These are phyloP conservation scores for Candida lessepsii DNA, from an alignment of 805 yeast species.

Conservation along the genomic window DNA sequence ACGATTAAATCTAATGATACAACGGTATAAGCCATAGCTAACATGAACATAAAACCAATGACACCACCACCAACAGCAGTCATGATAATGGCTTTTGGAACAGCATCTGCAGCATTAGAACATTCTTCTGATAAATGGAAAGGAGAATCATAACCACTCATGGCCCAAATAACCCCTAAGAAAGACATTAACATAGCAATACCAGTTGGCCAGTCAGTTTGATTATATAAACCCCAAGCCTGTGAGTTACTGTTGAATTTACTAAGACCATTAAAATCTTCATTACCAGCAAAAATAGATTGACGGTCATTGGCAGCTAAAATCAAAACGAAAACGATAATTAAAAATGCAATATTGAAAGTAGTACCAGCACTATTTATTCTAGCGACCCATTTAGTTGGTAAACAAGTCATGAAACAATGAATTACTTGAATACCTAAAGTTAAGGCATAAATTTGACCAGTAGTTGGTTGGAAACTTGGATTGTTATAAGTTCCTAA, in stretches of 20 bases:
- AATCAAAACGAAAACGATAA: slow-evolving; percentile 52
- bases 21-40: slow-evolving; percentile 60
- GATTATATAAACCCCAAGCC: slow-evolving; percentile 58
- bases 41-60: slow-evolving; percentile 55
- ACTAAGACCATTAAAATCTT: slow-evolving; percentile 21
- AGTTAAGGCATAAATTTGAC: slow-evolving; percentile 52
- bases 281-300: slow-evolving; percentile 18
- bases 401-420: slow-evolving; percentile 48
- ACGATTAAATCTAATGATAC: slow-evolving; percentile 49
- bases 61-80: slow-evolving; percentile 56
- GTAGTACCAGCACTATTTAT: slow-evolving; percentile 51
- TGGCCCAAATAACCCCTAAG: slow-evolving; percentile 65
- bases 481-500: slow-evolving; percentile 41
- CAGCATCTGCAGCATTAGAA: slow-evolving; percentile 59
- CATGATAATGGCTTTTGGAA: slow-evolving; percentile 65
- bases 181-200: slow-evolving; percentile 56
- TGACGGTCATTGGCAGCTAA: slow-evolving; percentile 51
- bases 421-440: slow-evolving; percentile 50
- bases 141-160: slow-evolving; percentile 76
- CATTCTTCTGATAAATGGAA: slow-evolving; percentile 76
- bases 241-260: slow-evolving; percentile 48
- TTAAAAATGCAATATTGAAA: slow-evolving; percentile 48
- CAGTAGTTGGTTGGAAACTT: slow-evolving; percentile 42
- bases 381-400: slow-evolving; percentile 53
- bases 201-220: slow-evolving; percentile 65